Evolutionary conservation across 306 rosid species (phyloP).

Genomic region (Mimosa bimucronata): DNA sequence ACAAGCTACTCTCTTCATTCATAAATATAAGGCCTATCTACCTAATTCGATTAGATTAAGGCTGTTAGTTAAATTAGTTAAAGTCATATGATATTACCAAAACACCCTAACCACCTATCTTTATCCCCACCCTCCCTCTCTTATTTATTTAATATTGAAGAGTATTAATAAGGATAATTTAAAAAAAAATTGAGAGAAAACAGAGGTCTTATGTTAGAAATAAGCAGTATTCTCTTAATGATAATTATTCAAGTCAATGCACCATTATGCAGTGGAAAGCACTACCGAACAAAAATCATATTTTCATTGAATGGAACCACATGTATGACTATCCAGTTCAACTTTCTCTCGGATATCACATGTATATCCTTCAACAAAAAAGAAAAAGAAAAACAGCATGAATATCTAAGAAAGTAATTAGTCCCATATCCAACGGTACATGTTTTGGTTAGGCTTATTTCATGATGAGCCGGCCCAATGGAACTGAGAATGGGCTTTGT

Average conservation of each 20-base stretch:
- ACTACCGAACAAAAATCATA: background rate
- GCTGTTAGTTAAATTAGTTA: no score
- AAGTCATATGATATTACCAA: no score
- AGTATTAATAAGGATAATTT: no score
- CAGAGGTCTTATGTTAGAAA: no score
- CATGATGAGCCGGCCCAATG: background rate
- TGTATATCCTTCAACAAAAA: background rate
- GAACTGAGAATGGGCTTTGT: background rate
- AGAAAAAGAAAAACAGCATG: background rate
- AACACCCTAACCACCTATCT: no score
- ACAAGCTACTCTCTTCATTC: no score
- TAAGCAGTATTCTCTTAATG: background rate
- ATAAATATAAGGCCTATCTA: no score
- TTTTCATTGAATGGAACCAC: background rate
- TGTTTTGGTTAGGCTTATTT: background rate
- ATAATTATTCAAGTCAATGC: background rate
- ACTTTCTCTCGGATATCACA: background rate
- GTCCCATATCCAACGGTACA: background rate
- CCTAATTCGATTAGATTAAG: no score
- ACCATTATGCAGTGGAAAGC: background rate
- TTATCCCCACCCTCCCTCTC: no score
- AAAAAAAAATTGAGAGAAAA: no score
- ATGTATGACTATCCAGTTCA: background rate
- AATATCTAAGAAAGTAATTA: background rate
- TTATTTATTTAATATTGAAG: no score